Base-by-base conservation (phyloP, 306 rosid species). In the Castanopsis chinensis region DNA sequence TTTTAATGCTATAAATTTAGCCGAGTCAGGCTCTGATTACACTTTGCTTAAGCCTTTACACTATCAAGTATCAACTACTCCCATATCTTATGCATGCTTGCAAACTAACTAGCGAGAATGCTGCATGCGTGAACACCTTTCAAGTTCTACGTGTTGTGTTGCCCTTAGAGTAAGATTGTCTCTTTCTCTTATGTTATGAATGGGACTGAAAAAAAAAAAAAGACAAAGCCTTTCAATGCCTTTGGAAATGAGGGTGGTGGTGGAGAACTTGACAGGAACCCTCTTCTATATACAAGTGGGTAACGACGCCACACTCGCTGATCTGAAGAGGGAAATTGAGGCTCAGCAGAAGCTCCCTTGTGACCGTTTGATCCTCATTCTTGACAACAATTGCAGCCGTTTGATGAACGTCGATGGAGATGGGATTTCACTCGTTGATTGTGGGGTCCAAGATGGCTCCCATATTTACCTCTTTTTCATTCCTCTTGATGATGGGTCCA, bases 401-500 rank as follows among this genome's bases (percentile, higher is more conserved):
- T 20, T 79, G 67, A 76, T 83, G 54, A 79, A 45, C 3, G 75
- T 33, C n/a, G 83, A 78, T 1, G 87, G 81, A 5, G 91, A 83
- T 61, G 82, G 69, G 12, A 23, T 43, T 14, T 71, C 89, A 5
- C 84, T 92, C 3, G 33, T 65, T 76, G 89, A 90, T 79, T 90
- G 68, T 81, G 96, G 97, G 5, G 83, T 92, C 71, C 79, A 79
- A 69, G 92, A 89, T 80, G 87, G 89, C n/a, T 81, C 85, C 32
- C 90, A 86, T 73, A 59, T 90, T 49, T 89, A 90, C 20, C 74
- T 92, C 51, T 89, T 92, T 83, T 64, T 92, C 78, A 37, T 41
- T 59, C 89, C 92, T 10, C 5, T 86, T 57, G 88, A 89, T 55
- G 85, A 87, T 63, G 88, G 70, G 5, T 57, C 73, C 25, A 21